Percentiles rank a stretch among this genome's conserved stretches.
Evolutionary conservation across 768 basidiomycete species (phyloP).

Genomic region (Cystobasidiopsis lactophilus): DNA sequence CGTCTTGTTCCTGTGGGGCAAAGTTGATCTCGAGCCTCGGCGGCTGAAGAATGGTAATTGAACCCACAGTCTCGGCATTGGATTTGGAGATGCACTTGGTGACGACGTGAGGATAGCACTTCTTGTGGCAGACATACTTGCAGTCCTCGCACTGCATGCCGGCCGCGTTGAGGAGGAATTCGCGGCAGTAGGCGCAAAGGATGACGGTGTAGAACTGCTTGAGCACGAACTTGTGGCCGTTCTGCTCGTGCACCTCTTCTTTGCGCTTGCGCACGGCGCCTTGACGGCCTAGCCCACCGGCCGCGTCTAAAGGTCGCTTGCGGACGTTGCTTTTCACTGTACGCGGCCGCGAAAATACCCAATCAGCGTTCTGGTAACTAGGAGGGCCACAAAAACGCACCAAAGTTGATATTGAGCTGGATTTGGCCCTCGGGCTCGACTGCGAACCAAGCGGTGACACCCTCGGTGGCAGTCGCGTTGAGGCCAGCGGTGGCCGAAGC

Average conservation of each 20-base stretch:
- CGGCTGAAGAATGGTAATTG: background rate
- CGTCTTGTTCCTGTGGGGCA: constrained; percentile 57
- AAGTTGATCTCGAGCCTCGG: no score
- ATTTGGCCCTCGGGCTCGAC: constrained; percentile 95
- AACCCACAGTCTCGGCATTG: constrained; percentile 56
- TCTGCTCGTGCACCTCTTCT: constrained; percentile 97
- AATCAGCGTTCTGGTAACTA: no score
- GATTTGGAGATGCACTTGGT: constrained; percentile 99
- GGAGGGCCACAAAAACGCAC: constrained; percentile 33
- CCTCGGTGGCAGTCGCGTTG: constrained; percentile 32
- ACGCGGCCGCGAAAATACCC: background rate
- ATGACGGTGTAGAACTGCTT: constrained; percentile 86
- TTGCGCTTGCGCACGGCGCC: constrained; percentile 95
- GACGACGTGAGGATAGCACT: constrained; percentile 95
- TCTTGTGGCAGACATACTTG: constrained; percentile 95
- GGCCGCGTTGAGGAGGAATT: constrained; percentile 85
- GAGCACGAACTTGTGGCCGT: constrained; percentile 93
- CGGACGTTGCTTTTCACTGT: constrained; percentile 94
- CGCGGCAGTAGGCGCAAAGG: constrained; percentile 90
- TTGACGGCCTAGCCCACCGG: constrained; percentile 82
- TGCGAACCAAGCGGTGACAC: constrained; percentile 89
- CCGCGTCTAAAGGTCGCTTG: constrained; percentile 78
- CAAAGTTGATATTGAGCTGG: constrained; percentile 66
- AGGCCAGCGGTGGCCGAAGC: background rate
- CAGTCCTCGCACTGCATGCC: constrained; percentile 97